phyloP scores from a whole-genome alignment of 306 rosid species.

The Vicia faba region DNA sequence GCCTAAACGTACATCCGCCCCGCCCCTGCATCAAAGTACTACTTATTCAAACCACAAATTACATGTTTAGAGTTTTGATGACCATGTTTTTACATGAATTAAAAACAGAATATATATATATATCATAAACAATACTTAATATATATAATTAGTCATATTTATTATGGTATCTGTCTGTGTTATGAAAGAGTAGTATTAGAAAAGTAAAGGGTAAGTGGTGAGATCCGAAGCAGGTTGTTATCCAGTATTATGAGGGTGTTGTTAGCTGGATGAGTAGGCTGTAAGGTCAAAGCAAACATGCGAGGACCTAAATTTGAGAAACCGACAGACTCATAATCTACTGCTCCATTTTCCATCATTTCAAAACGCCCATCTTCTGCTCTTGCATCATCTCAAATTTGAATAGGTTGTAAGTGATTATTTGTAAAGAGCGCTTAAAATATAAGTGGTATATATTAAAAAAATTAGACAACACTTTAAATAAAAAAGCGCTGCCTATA shows the following conservation, averaged over 20 bases:
- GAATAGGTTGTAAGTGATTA: too few relatives aligned
- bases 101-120: not conserved
- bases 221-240: constrained; percentile 52
- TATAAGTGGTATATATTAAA: too few relatives aligned
- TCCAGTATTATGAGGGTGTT: constrained; percentile 33
- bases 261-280: constrained; percentile 47
- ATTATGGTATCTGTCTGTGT: not conserved
- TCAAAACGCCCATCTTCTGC: constrained; percentile 61
- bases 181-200: too few relatives aligned
- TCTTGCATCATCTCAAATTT: too few relatives aligned
- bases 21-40: too few relatives aligned
- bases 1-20: too few relatives aligned
- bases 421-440: too few relatives aligned
- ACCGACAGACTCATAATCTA: constrained; percentile 59
- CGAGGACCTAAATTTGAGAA: constrained; percentile 63
- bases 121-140: constrained; percentile 16
- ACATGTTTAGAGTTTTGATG: not conserved
- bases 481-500: too few relatives aligned
- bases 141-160: not conserved
- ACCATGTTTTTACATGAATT: too few relatives aligned
- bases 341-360: constrained; percentile 55
- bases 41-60: constrained; percentile 13
- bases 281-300: constrained; percentile 63
- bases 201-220: constrained; percentile 66
- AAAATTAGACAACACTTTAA: too few relatives aligned